Conservation (phyloP, 768 basidiomycete species). For the Naganishia randhawae region DNA sequence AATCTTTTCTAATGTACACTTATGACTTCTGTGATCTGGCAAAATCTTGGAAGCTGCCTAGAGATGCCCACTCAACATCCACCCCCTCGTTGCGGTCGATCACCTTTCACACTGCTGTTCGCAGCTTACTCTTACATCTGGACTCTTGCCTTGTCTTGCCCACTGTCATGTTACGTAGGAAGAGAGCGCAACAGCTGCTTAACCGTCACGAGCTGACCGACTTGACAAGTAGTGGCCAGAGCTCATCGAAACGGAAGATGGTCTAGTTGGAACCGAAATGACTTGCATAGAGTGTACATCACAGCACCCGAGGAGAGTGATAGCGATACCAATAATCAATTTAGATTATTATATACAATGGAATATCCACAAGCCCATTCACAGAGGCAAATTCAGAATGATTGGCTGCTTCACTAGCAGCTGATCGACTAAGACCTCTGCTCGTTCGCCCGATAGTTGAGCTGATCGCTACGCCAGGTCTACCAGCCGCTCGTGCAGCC, state of each 20-base stretch:
- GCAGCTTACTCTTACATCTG: no score
- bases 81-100: no score
- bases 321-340: slow-evolving; percentile 3
- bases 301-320: neutral
- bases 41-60: neutral
- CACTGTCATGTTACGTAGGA: no score
- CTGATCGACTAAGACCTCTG: neutral
- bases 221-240: neutral
- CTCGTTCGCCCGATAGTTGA: neutral
- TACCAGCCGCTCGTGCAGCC: neutral
- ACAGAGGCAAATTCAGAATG: slow-evolving; percentile 7
- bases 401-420: neutral
- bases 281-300: neutral
- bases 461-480: no score
- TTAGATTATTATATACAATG: neutral
- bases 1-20: neutral
- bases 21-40: neutral
- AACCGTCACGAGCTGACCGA: neutral
- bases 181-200: no score
- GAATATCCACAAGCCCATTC: neutral
- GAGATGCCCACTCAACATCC: neutral
- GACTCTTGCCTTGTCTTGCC: no score
- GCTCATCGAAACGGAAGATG: slow-evolving; percentile 1
- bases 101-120: no score
- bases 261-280: neutral